These are phyloP conservation scores for Aspergillus ochraceus DNA, from an alignment of 2,329 filamentous ascomycete species.

Conservation along the genomic window DNA sequence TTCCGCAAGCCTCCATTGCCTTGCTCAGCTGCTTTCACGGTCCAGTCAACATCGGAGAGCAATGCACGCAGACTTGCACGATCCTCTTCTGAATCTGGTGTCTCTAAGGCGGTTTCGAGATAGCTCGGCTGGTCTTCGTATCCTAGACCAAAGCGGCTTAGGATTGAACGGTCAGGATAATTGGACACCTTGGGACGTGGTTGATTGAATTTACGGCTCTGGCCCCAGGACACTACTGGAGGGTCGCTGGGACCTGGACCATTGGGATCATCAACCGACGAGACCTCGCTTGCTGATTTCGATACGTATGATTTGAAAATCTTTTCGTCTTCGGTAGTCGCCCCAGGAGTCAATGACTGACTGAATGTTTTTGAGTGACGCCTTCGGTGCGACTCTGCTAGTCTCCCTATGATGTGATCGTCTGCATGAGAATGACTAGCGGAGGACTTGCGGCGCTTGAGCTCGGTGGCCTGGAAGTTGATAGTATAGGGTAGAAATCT, in stretches of 20 bases:
- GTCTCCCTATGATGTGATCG: conserved; percentile 25
- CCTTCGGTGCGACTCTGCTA: conserved; percentile 21
- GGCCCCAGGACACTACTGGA: conserved; percentile 74
- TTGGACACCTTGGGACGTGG: conserved; percentile 73
- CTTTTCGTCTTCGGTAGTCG: conserved; percentile 39
- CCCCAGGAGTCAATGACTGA: conserved; percentile 36
- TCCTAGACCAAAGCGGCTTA: conserved; percentile 49
- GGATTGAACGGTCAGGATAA: conserved; percentile 70
- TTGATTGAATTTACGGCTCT: conserved; percentile 66
- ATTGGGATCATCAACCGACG: conserved; percentile 29
- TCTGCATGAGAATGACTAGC: conserved; percentile 23
- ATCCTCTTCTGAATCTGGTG: conserved; percentile 20
- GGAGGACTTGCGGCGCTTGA: conserved; percentile 24
- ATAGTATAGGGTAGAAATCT: conserved; percentile 41
- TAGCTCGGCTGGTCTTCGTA: conserved; percentile 21
- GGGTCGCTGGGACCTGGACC: conserved; percentile 59
- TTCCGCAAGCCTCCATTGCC: conserved; percentile 90
- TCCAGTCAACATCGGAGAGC: conserved; percentile 75
- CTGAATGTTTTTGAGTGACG: conserved; percentile 21
- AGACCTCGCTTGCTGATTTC: conserved; percentile 27
- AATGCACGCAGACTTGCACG: conserved; percentile 61
- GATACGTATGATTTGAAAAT: conserved; percentile 38
- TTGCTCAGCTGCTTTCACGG: conserved; percentile 78
- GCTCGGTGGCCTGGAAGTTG: conserved; percentile 31
- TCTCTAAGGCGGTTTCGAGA: conserved; percentile 19